A percentile compares a stretch with the other conserved stretches of the same genome.
phyloP scores from a whole-genome alignment of 2,329 filamentous ascomycete species.

The Pyrenophora graminea region DNA sequence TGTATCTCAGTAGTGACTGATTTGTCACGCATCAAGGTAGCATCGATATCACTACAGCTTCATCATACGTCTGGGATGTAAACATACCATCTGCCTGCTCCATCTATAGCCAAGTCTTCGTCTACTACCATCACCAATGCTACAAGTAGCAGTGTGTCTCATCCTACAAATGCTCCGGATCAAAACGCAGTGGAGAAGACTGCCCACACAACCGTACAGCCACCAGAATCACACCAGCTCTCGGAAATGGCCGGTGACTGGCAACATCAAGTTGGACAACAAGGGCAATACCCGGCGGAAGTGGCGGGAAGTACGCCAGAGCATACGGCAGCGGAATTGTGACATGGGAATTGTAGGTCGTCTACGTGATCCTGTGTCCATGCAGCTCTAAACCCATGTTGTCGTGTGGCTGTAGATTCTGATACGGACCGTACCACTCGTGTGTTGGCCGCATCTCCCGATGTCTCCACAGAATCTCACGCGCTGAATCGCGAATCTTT shows the following conservation, averaged over 20 bases:
- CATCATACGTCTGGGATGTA: constrained; percentile 22
- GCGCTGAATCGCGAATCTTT: too few relatives aligned
- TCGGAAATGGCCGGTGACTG: constrained; percentile 6
- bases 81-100: constrained; percentile 18
- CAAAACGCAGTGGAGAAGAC: background rate
- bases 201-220: constrained; percentile 5
- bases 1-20: background rate
- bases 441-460: too few relatives aligned
- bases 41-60: constrained; percentile 15
- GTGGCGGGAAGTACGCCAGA: constrained; percentile 1
- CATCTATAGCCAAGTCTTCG: constrained; percentile 4
- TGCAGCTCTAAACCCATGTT: too few relatives aligned
- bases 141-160: background rate
- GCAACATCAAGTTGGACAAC: constrained; percentile 6
- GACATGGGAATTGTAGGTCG: constrained; percentile 14
- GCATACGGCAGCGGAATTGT: constrained; percentile 10
- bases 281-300: constrained; percentile 8
- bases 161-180: background rate
- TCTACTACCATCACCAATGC: background rate
- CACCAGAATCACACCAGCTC: constrained; percentile 6
- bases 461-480: too few relatives aligned
- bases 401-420: too few relatives aligned
- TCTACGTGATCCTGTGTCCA: too few relatives aligned
- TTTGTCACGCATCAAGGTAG: constrained; percentile 11
- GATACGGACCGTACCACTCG: too few relatives aligned